phyloP scores from a whole-genome alignment of 2,329 filamentous ascomycete species.

The Lecanosticta acicola region DNA sequence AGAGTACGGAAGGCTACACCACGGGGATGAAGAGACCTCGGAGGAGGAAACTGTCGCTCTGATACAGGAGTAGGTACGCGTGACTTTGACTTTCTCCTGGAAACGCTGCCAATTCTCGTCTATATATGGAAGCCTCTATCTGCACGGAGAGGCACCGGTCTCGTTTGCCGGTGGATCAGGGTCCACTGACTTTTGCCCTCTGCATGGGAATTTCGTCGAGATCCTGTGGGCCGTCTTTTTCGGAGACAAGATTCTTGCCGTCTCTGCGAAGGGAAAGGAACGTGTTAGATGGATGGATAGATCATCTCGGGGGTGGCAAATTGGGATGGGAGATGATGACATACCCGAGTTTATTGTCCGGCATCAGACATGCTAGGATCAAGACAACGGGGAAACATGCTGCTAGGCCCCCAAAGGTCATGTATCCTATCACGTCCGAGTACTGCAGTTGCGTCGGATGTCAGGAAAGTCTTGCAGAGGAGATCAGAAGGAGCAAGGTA shows the following conservation, averaged over 20 bases:
- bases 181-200: not conserved
- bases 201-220: not conserved
- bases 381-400: not conserved
- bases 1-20: no score
- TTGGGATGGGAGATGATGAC: not conserved
- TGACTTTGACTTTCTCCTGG: no score
- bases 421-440: constrained; percentile 21
- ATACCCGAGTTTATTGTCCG: not conserved
- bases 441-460: constrained; percentile 9
- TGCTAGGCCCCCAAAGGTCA: constrained; percentile 16
- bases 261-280: no score
- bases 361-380: not conserved
- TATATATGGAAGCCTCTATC: no score
- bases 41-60: no score
- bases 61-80: no score
- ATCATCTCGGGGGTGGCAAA: not conserved
- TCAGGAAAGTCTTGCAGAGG: no score
- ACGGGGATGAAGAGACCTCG: no score
- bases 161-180: not conserved
- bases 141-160: no score
- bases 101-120: no score
- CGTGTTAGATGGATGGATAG: not conserved
- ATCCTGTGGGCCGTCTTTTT: not conserved
- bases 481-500: not conserved
- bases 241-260: not conserved